Evolutionary conservation across 495 filamentous ascomycete genomes (phyloP).

Genomic region (Cetradonia linearis): DNA sequence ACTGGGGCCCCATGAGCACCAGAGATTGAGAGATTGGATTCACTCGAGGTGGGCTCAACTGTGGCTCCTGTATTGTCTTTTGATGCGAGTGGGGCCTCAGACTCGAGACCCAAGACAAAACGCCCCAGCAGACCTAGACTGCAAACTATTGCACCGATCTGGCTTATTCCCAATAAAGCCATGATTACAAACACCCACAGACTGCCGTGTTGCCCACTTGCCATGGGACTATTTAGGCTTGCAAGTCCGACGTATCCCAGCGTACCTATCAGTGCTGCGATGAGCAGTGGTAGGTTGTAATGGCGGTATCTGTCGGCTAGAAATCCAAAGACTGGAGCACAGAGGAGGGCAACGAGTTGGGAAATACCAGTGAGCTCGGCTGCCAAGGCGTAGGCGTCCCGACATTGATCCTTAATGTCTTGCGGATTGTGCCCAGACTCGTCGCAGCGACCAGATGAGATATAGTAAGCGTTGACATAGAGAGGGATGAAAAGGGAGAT

Average conservation of each 20-base stretch:
- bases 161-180: slow-evolving; percentile 70
- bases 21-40: background rate
- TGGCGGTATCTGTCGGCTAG: slow-evolving; percentile 50
- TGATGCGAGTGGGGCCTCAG: slow-evolving; percentile 34
- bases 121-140: slow-evolving; percentile 74
- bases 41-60: background rate
- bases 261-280: slow-evolving; percentile 60
- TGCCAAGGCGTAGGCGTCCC: slow-evolving; percentile 73
- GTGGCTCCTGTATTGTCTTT: background rate
- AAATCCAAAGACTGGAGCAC: slow-evolving; percentile 79
- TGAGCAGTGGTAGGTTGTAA: slow-evolving; percentile 64
- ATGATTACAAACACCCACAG: slow-evolving; percentile 64
- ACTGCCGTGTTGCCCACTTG: slow-evolving; percentile 47
- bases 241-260: slow-evolving; percentile 68
- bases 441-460: slow-evolving; percentile 65
- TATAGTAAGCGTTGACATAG: slow-evolving; percentile 82
- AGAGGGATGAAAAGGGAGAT: slow-evolving; percentile 92
- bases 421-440: slow-evolving; percentile 34
- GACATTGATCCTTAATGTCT: slow-evolving; percentile 71
- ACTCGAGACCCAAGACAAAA: slow-evolving; percentile 50
- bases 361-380: slow-evolving; percentile 78
- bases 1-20: background rate
- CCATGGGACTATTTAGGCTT: slow-evolving; percentile 57
- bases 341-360: slow-evolving; percentile 74
- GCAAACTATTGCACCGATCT: slow-evolving; percentile 93